A percentile compares a stretch with the other conserved stretches of the same genome.
Conservation (phyloP, 2,329 filamentous ascomycete species). For the Monosporascus sp. region DNA sequence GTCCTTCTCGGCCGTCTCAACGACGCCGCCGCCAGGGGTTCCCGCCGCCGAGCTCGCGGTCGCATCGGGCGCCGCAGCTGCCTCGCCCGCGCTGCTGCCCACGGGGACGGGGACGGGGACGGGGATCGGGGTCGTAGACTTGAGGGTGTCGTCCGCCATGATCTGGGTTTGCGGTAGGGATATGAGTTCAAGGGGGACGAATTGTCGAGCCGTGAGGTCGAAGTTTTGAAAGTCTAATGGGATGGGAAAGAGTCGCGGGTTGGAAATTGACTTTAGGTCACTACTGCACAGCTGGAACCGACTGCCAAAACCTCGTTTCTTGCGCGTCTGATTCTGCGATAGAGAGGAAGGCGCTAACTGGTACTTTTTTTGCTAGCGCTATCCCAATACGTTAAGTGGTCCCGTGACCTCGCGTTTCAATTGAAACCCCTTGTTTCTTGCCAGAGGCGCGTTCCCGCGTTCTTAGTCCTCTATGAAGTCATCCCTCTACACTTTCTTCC, state of each 20-base stretch:
- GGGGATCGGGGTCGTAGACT: constrained; percentile 11
- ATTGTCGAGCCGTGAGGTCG: too few relatives aligned
- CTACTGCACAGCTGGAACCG: not conserved
- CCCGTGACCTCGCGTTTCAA: constrained; percentile 4
- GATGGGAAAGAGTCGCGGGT: not conserved
- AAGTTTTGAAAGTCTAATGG: too few relatives aligned
- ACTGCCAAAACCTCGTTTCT: not conserved
- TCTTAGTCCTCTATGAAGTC: constrained; percentile 16
- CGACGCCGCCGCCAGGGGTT: constrained; percentile 8
- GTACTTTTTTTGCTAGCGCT: too few relatives aligned
- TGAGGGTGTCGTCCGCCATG: not conserved
- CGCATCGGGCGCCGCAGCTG: constrained; percentile 1
- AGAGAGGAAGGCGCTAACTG: too few relatives aligned
- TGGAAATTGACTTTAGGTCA: not conserved
- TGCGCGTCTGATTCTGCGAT: too few relatives aligned
- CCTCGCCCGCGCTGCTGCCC: not conserved
- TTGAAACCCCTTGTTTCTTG: not conserved
- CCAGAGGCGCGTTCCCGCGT: constrained; percentile 9
- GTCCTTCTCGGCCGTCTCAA: constrained; percentile 25
- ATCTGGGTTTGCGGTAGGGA: too few relatives aligned
- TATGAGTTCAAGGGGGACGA: too few relatives aligned
- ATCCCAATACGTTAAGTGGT: not conserved
- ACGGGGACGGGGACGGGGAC: constrained; percentile 7
- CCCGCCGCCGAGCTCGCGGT: not conserved
- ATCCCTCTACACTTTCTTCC: constrained; percentile 1